These are phyloP conservation scores for Aspergillus diversus DNA, from an alignment of 495 filamentous ascomycete genomes.

Conservation along the genomic window DNA sequence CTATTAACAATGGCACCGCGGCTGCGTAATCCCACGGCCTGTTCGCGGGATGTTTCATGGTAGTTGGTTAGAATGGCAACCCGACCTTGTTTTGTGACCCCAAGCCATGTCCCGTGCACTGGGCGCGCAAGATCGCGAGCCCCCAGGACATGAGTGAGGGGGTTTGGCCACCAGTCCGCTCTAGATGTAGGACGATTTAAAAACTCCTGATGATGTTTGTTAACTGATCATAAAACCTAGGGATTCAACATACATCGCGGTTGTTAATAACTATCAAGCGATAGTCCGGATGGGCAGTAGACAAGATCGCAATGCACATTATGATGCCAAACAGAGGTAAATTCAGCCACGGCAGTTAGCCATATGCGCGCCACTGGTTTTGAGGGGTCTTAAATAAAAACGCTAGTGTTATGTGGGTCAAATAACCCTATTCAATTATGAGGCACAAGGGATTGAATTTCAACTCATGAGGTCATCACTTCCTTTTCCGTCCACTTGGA, in stretches of 20 bases:
- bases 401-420: background rate
- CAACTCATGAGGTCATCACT: background rate
- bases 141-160: constrained; percentile 53
- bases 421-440: background rate
- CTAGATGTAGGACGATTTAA: constrained; percentile 77
- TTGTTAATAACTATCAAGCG: constrained; percentile 81
- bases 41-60: constrained; percentile 58
- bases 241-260: constrained; percentile 61
- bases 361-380: background rate
- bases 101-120: constrained; percentile 78
- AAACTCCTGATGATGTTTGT: constrained; percentile 57
- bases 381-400: background rate
- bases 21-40: constrained; percentile 58
- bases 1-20: constrained; percentile 76
- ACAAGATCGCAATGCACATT: constrained; percentile 85
- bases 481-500: constrained; percentile 6
- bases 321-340: background rate
- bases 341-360: background rate
- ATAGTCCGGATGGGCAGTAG: constrained; percentile 80
- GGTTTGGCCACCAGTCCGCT: constrained; percentile 73
- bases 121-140: constrained; percentile 60
- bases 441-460: background rate
- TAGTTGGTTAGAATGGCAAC: constrained; percentile 85
- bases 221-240: background rate
- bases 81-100: constrained; percentile 73